Conservation (phyloP, 768 basidiomycete genomes). For the Amylocystis lapponica region DNA sequence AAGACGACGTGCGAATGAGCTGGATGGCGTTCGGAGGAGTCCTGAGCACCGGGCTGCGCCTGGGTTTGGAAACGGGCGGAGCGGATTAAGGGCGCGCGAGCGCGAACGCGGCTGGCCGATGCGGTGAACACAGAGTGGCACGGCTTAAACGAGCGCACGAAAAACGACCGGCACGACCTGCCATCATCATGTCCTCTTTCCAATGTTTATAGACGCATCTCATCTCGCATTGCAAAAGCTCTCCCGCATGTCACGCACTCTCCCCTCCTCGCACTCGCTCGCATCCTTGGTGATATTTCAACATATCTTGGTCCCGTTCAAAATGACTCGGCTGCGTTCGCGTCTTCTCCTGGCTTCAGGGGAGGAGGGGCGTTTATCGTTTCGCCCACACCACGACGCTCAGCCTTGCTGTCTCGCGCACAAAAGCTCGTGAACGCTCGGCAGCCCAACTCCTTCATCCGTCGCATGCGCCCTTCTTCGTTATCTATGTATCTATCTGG, state of each 20-base stretch:
- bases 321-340: too few relatives aligned
- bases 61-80: slow-evolving; percentile 59
- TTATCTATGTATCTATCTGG: slow-evolving; percentile 13
- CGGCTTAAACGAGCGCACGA: slow-evolving; percentile 11
- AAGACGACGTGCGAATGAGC: slow-evolving; percentile 47
- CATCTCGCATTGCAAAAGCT: slow-evolving; percentile 9
- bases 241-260: slow-evolving; percentile 9
- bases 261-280: slow-evolving; percentile 4
- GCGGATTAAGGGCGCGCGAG: slow-evolving; percentile 48
- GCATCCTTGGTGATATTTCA: slow-evolving; percentile 4
- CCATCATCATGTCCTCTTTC: slow-evolving; percentile 1
- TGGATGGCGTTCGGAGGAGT: slow-evolving; percentile 35
- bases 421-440: too few relatives aligned
- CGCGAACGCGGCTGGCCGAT: slow-evolving; percentile 17
- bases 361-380: too few relatives aligned
- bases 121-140: slow-evolving; percentile 5
- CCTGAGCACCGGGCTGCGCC: slow-evolving; percentile 38
- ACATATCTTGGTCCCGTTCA: slow-evolving; percentile 5
- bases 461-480: too few relatives aligned
- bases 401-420: too few relatives aligned
- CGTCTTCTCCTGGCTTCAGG: too few relatives aligned
- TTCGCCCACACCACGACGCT: too few relatives aligned
- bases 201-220: slow-evolving; percentile 8
- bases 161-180: slow-evolving; percentile 12
- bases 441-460: neutral